Evolutionary conservation across 2,329 filamentous ascomycete species (phyloP).

Genomic region (Aspergillus hiratsukae): DNA sequence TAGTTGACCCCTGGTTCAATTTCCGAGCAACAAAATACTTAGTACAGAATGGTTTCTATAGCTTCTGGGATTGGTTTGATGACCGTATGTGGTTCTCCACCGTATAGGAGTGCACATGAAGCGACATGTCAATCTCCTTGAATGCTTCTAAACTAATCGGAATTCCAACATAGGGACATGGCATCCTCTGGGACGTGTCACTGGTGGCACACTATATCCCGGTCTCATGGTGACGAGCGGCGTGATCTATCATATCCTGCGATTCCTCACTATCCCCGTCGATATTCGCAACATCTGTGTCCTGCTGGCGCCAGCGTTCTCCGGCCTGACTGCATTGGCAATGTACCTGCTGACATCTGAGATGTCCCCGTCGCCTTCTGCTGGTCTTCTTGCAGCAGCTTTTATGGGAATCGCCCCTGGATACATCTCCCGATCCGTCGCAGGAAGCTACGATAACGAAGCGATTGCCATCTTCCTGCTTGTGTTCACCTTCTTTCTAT

Average conservation of each 20-base stretch:
- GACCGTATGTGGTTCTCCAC: slow-evolving; percentile 60
- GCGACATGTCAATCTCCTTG: slow-evolving; percentile 5
- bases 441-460: slow-evolving; percentile 98
- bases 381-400: slow-evolving; percentile 84
- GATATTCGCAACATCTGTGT: slow-evolving; percentile 99
- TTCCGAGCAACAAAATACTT: slow-evolving; percentile 98
- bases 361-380: slow-evolving; percentile 92
- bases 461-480: slow-evolving; percentile 98
- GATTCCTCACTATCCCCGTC: slow-evolving; percentile 81
- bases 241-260: slow-evolving; percentile 89
- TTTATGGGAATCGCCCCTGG: slow-evolving; percentile 98
- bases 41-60: slow-evolving; percentile 94
- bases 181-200: slow-evolving; percentile 97
- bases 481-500: slow-evolving; percentile 97
- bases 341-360: slow-evolving; percentile 94
- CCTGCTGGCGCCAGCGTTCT: slow-evolving; percentile 89
- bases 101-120: slow-evolving; percentile 12
- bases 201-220: slow-evolving; percentile 96
- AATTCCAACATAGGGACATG: slow-evolving; percentile 64
- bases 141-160: slow-evolving; percentile 4
- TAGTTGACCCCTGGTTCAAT: slow-evolving; percentile 99
- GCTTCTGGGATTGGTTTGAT: slow-evolving; percentile 99
- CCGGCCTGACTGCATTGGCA: slow-evolving; percentile 86
- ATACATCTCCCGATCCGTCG: slow-evolving; percentile 96
- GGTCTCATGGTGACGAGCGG: slow-evolving; percentile 99